Base-by-base conservation (phyloP, 1,284 basidiomycete genomes). In the Binderoboletus segoi region DNA sequence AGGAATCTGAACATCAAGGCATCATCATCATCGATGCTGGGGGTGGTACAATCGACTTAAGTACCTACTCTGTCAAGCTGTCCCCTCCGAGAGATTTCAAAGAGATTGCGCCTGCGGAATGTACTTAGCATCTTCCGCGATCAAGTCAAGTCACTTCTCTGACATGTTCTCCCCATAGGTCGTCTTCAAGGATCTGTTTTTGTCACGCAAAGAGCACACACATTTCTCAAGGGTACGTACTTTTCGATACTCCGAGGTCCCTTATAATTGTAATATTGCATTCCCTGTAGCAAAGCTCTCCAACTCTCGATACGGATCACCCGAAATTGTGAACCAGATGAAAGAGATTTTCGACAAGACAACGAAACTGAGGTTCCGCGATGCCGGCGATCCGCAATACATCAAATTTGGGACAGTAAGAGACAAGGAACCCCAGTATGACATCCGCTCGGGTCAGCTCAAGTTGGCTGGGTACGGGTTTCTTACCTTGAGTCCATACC, bases 11-110 rank as follows among this genome's bases (percentile, higher is more conserved):
- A 10, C 73, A 74, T 3, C 60, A 75, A 26, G 79, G 78, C 0
- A 69, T 84, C 11, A 67, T 82, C 23, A 75, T 86, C 26, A 76
- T 85, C 37, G 82, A 84, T 62, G 62, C 62, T 1, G 82, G 82
- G 5, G 81, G 82, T 15, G 82, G 82, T 2, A 84, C 82, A 57
- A 78, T 84, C 23, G 83, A 84, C 54, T 64, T 84, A 42, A 82
- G 80, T 54, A 74, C 80, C 1, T 84, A 83, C 56, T 70, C 62
- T 38, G 66, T 64, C 53, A 58, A 47, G 48, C 13, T 77, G 54
- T 51, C 75, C n/a, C 59, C 66, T 0, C 61, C 63, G 1, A 58
- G 63, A 18, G 28, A 30, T 30, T 72, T 79, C 5, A 72, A 79
- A 50, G 79, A 81, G 58, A 68, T 73, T n/a, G 69, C 74, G 0